Evolutionary conservation across 768 basidiomycete species (phyloP).

Genomic region (Filobasidium floriforme): DNA sequence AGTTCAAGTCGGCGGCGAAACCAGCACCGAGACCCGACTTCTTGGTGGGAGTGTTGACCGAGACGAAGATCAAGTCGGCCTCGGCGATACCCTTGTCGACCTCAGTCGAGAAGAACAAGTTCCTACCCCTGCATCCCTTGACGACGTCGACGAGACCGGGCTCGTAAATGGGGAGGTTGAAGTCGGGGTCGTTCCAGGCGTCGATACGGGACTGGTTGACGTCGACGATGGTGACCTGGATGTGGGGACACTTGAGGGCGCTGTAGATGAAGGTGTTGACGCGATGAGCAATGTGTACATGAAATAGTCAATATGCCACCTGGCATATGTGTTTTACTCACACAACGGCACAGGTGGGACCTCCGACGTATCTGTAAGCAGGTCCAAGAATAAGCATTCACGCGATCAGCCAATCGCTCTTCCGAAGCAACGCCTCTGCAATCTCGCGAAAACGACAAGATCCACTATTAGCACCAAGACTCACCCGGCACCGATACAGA

Average conservation of each 20-base stretch:
- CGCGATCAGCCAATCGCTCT: too few relatives aligned
- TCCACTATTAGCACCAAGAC: too few relatives aligned
- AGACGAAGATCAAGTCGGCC: conserved; percentile 96
- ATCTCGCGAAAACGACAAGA: background rate
- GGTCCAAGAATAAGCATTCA: too few relatives aligned
- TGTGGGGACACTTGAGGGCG: conserved; percentile 84
- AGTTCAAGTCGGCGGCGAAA: conserved; percentile 96
- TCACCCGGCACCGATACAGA: conserved; percentile 38
- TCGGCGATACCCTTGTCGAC: conserved; percentile 87
- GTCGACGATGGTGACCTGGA: conserved; percentile 94
- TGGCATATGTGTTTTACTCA: conserved; percentile 20
- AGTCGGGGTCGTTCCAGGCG: conserved; percentile 85
- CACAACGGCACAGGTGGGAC: conserved; percentile 91
- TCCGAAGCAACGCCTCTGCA: too few relatives aligned
- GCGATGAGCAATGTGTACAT: background rate
- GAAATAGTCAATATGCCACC: background rate
- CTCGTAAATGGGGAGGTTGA: conserved; percentile 88
- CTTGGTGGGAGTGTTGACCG: conserved; percentile 98
- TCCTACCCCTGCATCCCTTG: conserved; percentile 75
- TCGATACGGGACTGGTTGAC: conserved; percentile 88
- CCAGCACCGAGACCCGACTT: conserved; percentile 96
- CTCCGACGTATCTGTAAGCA: conserved; percentile 73
- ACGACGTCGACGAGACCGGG: conserved; percentile 91
- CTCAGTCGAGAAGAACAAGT: conserved; percentile 94
- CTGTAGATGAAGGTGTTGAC: conserved; percentile 21